These are phyloP conservation scores for Malassezia globosa DNA, from an alignment of 1,284 basidiomycete species.

Conservation along the genomic window DNA sequence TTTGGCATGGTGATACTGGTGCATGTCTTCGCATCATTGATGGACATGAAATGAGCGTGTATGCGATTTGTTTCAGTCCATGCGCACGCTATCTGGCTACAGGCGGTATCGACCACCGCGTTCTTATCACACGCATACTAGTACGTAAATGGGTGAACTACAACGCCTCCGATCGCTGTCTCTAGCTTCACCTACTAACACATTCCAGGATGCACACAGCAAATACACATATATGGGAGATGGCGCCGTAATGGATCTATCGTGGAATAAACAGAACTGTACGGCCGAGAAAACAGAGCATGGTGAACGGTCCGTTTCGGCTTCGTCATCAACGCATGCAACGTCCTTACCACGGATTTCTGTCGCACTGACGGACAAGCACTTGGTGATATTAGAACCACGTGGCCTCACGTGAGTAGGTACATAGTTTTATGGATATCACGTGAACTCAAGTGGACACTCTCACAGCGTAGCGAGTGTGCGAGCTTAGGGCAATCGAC, in stretches of 20 bases:
- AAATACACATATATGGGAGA: constrained; percentile 16
- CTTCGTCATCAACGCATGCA: background rate
- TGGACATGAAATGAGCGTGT: constrained; percentile 39
- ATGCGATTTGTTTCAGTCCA: constrained; percentile 38
- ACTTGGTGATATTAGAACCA: constrained; percentile 34
- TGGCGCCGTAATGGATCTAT: constrained; percentile 21
- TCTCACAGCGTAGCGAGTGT: too few species aligned
- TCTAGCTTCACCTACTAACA: background rate
- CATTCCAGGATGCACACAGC: constrained; percentile 15
- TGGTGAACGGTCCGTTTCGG: too few species aligned
- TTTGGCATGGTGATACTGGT: constrained; percentile 44
- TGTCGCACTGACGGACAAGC: constrained; percentile 36
- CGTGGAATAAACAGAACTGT: constrained; percentile 7
- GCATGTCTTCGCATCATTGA: constrained; percentile 37
- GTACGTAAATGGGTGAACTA: too few species aligned
- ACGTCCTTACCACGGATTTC: constrained; percentile 22
- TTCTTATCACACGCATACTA: constrained; percentile 28
- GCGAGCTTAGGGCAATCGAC: too few species aligned
- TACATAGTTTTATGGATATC: constrained; percentile 9
- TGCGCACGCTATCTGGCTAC: constrained; percentile 40
- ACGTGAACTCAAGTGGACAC: constrained; percentile 8
- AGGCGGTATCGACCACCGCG: constrained; percentile 40
- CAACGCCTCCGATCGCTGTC: constrained; percentile 18
- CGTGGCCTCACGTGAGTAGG: constrained; percentile 16
- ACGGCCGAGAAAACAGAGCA: too few species aligned